Percentiles rank a stretch among this genome's conserved stretches.
These are phyloP conservation scores for Uronychia binucleata DNA, from an alignment of 73 alveolate species.

Conservation along the genomic window DNA sequence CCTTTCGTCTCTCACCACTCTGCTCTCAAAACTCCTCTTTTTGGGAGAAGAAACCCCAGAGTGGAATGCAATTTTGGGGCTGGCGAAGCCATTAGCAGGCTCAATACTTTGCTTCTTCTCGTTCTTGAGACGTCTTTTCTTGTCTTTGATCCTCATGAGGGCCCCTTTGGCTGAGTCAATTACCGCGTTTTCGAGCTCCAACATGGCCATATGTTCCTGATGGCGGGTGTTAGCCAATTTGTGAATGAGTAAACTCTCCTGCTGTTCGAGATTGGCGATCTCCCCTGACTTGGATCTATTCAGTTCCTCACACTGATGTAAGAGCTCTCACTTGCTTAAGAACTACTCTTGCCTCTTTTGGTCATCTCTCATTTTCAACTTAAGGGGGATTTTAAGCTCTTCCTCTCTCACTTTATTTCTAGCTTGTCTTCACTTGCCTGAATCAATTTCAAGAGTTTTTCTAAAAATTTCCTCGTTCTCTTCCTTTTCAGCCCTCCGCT, in stretches of 20 bases:
- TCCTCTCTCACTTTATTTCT: not conserved
- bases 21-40: too few relatives aligned
- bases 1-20: too few relatives aligned
- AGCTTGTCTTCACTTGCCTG: not conserved
- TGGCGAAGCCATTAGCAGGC: too few relatives aligned
- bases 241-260: not conserved
- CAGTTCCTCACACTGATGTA: too few relatives aligned
- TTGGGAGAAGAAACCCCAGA: too few relatives aligned
- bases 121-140: too few relatives aligned
- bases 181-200: not conserved
- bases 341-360: not conserved
- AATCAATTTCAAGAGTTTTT: not conserved
- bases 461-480: not conserved
- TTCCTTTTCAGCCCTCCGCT: not conserved
- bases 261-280: not conserved
- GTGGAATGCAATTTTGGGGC: too few relatives aligned
- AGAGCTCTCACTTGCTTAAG: not conserved
- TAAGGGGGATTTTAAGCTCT: not conserved
- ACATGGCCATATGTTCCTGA: not conserved
- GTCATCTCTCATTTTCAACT: not conserved
- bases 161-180: not conserved
- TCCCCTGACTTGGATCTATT: not conserved
- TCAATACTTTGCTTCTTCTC: too few relatives aligned
- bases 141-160: not conserved
- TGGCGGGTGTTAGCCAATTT: not conserved